Evolutionary conservation across 768 basidiomycete genomes (phyloP).

Genomic region (Pleurotus tuber-regium): DNA sequence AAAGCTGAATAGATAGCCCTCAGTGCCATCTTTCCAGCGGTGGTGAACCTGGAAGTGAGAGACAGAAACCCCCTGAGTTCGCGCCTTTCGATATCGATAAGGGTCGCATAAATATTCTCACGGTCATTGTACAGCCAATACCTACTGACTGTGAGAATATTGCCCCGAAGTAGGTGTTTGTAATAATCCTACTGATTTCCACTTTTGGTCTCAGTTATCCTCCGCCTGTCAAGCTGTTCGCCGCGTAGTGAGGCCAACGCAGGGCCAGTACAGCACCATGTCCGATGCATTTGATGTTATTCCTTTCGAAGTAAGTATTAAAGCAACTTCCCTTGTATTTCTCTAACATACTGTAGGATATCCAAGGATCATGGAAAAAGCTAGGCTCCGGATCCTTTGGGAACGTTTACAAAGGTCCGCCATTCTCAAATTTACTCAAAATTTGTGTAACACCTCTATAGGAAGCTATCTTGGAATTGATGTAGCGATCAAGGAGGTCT

Average conservation of each 20-base stretch:
- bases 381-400: conserved; percentile 93
- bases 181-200: background rate
- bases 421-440: background rate
- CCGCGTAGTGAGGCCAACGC: background rate
- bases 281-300: conserved; percentile 86
- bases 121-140: no score
- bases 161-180: background rate
- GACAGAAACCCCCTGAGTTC: no score
- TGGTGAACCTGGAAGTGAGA: no score
- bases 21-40: no score
- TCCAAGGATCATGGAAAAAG: conserved; percentile 86
- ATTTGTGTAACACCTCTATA: conserved; percentile 22
- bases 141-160: background rate
- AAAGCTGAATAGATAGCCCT: no score
- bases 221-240: background rate
- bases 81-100: no score
- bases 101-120: no score
- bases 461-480: conserved; percentile 93
- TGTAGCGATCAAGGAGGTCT: conserved; percentile 94
- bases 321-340: conserved; percentile 4
- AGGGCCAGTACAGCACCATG: conserved; percentile 10
- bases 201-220: background rate
- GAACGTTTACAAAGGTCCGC: conserved; percentile 81
- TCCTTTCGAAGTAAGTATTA: conserved; percentile 66
- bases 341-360: conserved; percentile 51